A percentile compares a stretch with the other conserved stretches of the same genome.
phyloP scores from a whole-genome alignment of 768 basidiomycete species.

The Russula sp. region DNA sequence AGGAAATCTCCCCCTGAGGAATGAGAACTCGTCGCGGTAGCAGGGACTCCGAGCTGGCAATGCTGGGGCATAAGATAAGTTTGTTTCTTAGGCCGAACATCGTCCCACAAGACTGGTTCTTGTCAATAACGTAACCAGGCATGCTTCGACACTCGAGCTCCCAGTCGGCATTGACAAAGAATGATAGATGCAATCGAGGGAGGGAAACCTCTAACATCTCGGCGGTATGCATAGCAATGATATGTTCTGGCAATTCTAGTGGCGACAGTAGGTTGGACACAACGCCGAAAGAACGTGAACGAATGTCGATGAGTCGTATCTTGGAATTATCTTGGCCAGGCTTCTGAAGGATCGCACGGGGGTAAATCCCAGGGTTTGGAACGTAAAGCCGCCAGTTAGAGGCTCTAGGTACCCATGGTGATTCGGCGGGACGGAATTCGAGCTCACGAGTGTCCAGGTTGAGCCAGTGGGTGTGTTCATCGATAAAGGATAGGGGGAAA shows the following conservation, averaged over 20 bases:
- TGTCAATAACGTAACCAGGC: conserved; percentile 37
- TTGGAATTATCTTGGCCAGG: neutral
- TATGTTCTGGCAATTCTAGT: neutral
- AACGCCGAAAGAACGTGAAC: neutral
- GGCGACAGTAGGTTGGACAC: neutral
- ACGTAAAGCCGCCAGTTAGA: conserved; percentile 26
- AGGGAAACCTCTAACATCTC: conserved; percentile 25
- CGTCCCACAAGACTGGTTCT: conserved; percentile 35
- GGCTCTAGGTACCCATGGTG: conserved; percentile 26
- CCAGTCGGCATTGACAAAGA: conserved; percentile 29
- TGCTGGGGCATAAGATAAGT: conserved; percentile 18
- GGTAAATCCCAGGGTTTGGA: too few species aligned
- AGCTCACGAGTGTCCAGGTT: conserved; percentile 22
- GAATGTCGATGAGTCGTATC: conserved; percentile 3
- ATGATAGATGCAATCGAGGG: conserved; percentile 37
- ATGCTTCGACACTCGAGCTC: conserved; percentile 36
- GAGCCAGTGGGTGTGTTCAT: conserved; percentile 33
- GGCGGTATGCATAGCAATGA: neutral
- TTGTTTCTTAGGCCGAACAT: conserved; percentile 37
- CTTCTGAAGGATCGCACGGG: neutral
- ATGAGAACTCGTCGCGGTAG: conserved; percentile 5
- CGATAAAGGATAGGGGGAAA: conserved; percentile 28
- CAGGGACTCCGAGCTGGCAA: neutral
- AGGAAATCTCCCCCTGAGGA: neutral
- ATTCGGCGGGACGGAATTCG: conserved; percentile 30